Base-by-base conservation (phyloP, 2,329 filamentous ascomycete genomes). In the Colletotrichum salicis region DNA sequence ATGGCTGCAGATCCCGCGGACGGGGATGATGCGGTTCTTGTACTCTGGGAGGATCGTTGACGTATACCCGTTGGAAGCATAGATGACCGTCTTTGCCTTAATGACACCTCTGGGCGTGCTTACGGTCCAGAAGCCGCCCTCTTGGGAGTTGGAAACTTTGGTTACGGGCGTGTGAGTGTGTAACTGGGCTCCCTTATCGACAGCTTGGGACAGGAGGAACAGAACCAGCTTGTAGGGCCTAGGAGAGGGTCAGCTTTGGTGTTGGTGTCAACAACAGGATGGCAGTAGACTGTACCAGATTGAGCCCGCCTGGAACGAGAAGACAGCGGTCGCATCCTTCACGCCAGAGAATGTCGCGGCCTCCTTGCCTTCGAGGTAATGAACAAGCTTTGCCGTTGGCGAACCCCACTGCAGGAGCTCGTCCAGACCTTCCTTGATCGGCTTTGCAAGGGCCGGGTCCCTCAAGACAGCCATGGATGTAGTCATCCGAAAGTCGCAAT, bases 1-100 rank as follows among this genome's bases (percentile, higher is more conserved):
- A 4, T 75, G 76, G 41, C 78, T 79, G 68, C 80, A 81, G 2
- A 80, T 80, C 1, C 89, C 91, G 52, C 90, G 86, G 3, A 88
- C 86, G 0, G 92, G 92, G 10, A 92, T 84, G 70, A 94, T 92
- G 11, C 88, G 86, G 70, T 87, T 85, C 7, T 83, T 80, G 77
- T 92, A 92, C 66, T 85, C 78, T 0, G 90, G 90, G 1, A 91
- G 81, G 6, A 94, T 78, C 13, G 87, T 85, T 1, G 89, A 87
- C 0, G 90, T 92, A 78, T 93, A 93, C 13, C 84, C 91, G 75
- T 94, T 94, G 1, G 90, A 93, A 19, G 91, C 91, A 55, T 92
- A 84, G 22, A 93, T 81, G 15, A 93, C 83, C 41, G 85, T 86
- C 31, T 82, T 83, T 1, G 91, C 84, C 11, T 75, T 78, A 64